phyloP scores from a whole-genome alignment of 1,284 basidiomycete species.

The Ustilago cynodontis region DNA sequence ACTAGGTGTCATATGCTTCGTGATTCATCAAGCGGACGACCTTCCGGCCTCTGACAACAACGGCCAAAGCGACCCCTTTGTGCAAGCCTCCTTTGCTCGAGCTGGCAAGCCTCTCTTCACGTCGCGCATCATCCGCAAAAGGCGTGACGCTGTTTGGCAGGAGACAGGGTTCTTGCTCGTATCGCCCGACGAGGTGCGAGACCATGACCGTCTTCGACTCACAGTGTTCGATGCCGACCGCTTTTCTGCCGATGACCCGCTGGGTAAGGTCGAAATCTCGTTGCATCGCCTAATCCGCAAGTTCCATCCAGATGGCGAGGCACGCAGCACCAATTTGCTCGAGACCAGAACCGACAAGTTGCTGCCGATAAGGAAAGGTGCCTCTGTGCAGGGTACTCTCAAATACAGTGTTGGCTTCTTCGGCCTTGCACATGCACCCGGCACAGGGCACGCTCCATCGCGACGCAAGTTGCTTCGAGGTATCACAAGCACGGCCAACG shows the following conservation, averaged over 20 bases:
- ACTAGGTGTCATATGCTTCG: slow-evolving; percentile 58
- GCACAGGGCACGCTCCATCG: slow-evolving; percentile 37
- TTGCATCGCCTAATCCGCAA: slow-evolving; percentile 56
- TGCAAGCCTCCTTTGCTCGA: slow-evolving; percentile 56
- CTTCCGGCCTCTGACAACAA: slow-evolving; percentile 61
- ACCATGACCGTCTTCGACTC: slow-evolving; percentile 59
- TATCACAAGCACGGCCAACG: slow-evolving; percentile 23
- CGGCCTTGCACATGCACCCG: slow-evolving; percentile 48
- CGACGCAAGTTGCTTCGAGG: slow-evolving; percentile 46
- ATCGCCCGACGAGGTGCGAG: slow-evolving; percentile 60
- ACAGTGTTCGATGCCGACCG: slow-evolving; percentile 65
- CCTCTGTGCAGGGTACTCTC: slow-evolving; percentile 50
- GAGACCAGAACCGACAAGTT: slow-evolving; percentile 56
- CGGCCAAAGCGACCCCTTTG: slow-evolving; percentile 65
- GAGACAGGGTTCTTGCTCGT: slow-evolving; percentile 61
- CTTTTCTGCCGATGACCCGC: slow-evolving; percentile 66
- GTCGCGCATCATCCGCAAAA: slow-evolving; percentile 55
- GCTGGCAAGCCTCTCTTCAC: slow-evolving; percentile 62
- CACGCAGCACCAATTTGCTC: slow-evolving; percentile 44
- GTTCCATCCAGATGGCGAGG: slow-evolving; percentile 25
- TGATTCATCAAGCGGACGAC: slow-evolving; percentile 59
- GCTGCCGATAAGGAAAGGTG: slow-evolving; percentile 55
- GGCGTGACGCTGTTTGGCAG: slow-evolving; percentile 60
- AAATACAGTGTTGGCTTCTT: slow-evolving; percentile 65
- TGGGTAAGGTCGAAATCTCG: slow-evolving; percentile 62